Evolutionary conservation across 1,284 basidiomycete species (phyloP).

Genomic region (Abortiporus biennis): DNA sequence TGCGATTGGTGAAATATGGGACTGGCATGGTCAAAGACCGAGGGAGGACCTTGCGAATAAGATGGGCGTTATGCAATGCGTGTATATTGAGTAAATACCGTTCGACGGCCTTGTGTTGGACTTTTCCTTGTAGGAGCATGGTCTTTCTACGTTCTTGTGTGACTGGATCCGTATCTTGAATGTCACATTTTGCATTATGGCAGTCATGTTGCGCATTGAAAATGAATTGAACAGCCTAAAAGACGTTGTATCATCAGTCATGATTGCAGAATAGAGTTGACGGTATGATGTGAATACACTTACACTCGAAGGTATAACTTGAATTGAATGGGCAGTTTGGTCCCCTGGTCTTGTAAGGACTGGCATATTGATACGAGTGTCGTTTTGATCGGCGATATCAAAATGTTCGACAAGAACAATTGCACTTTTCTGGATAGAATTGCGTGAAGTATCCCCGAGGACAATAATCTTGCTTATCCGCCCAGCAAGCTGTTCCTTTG

Average conservation of each 20-base stretch:
- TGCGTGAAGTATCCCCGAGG: conserved; percentile 1
- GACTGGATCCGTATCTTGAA: neutral
- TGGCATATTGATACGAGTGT: conserved; percentile 10
- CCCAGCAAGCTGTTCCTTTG: neutral
- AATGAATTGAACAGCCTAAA: conserved; percentile 13
- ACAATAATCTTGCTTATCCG: conserved; percentile 1
- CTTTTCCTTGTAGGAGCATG: neutral
- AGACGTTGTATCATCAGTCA: neutral
- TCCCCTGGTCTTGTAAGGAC: conserved; percentile 2
- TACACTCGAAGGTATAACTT: conserved; percentile 8
- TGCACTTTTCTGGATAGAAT: neutral
- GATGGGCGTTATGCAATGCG: conserved; percentile 18
- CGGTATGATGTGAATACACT: neutral
- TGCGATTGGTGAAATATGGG: conserved; percentile 8
- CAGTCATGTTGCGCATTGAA: conserved; percentile 21
- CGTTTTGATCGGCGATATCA: conserved; percentile 1
- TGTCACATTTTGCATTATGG: conserved; percentile 4
- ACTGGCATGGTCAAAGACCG: conserved; percentile 8
- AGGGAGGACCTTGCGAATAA: conserved; percentile 12
- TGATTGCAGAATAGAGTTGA: neutral
- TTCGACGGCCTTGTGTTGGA: conserved; percentile 8
- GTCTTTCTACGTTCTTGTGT: conserved; percentile 10
- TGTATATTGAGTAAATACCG: conserved; percentile 18
- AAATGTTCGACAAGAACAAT: conserved; percentile 7
- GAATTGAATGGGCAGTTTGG: neutral